Evolutionary conservation across 192 early-diverging fungal genomes (phyloP), one percentile per base, ranked within the genome.

Genomic region (Chytriomyces hyalinus): DNA sequence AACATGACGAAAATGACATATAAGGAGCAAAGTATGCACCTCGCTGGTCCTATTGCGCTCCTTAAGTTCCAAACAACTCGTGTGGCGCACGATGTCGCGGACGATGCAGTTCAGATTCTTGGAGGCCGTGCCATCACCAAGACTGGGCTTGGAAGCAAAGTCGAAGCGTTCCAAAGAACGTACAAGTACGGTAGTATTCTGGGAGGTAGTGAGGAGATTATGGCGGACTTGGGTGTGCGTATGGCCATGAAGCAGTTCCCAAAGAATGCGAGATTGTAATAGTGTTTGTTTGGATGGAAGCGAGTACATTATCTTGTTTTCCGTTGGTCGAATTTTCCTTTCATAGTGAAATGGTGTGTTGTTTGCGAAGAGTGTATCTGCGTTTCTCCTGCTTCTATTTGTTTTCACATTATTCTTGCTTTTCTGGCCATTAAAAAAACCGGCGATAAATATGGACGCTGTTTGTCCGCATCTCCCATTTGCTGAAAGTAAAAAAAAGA

Each of bases 1-100:
- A 88, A 92, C 74, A 92, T 92, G 91, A 87, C 75, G 17, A 82
- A 91, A 50, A 89, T 92, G 89, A 72, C 76, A n/a, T 92, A 91
- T 82, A 81, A 78, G 26, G 90, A 92, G 51, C 89, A 91, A 62
- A 78, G 87, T 48, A 62, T 81, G 3, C 84, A 90, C 65, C 79
- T 92, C 17, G 91, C 89, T 57, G 91, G 91, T 8, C 89, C 90
- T 36, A 81, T 92, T 79, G 91, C 88, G 50, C 80, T 92, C 8
- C 81, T 86, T 62, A 92, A 91, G 80, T 87, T 47, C 66, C 66
- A 48, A 9, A 47, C 61, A 65, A 92, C 91, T 13, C 82, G 91
- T 59, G 80, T 90, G 20, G 80, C 87, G 3, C 84, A 87, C 46
- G 48, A 85, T 61, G 89, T 92, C 11, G 80, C 85, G 20, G 91